Conservation (phyloP, 768 basidiomycete species). For the Boletus reticuloceps region DNA sequence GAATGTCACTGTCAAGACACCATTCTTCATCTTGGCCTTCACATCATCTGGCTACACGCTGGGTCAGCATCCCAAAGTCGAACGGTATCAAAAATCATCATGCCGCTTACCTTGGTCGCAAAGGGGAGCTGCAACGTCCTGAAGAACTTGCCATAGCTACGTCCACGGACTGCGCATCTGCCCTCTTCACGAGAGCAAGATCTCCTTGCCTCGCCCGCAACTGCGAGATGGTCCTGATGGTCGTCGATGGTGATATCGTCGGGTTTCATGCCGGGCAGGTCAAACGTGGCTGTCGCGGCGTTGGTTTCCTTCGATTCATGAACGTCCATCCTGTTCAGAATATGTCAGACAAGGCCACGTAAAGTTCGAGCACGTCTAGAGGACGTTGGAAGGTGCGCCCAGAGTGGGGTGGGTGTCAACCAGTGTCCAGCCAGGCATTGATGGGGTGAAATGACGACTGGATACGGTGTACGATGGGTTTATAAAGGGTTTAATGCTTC, state of each 20-base stretch:
- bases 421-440: constrained; percentile 18
- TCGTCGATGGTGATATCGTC: constrained; percentile 48
- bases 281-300: constrained; percentile 49
- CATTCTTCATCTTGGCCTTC: too few relatives aligned
- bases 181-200: constrained; percentile 33
- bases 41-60: too few relatives aligned
- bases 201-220: neutral
- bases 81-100: too few relatives aligned
- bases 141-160: constrained; percentile 42
- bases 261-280: constrained; percentile 52
- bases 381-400: constrained; percentile 35
- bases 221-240: constrained; percentile 40
- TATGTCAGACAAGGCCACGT: neutral
- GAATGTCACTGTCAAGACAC: too few relatives aligned
- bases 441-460: neutral
- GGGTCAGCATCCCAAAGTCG: too few relatives aligned
- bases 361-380: constrained; percentile 39
- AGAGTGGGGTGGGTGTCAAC: neutral
- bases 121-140: too few relatives aligned
- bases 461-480: too few relatives aligned
- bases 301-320: constrained; percentile 42
- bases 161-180: constrained; percentile 43
- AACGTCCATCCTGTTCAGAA: constrained; percentile 39
- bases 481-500: too few relatives aligned
- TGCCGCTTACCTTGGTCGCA: too few relatives aligned